Percentiles rank a stretch among this genome's conserved stretches.
Evolutionary conservation across 495 filamentous ascomycete genomes (phyloP).

Genomic region (Usnea hakonensis): DNA sequence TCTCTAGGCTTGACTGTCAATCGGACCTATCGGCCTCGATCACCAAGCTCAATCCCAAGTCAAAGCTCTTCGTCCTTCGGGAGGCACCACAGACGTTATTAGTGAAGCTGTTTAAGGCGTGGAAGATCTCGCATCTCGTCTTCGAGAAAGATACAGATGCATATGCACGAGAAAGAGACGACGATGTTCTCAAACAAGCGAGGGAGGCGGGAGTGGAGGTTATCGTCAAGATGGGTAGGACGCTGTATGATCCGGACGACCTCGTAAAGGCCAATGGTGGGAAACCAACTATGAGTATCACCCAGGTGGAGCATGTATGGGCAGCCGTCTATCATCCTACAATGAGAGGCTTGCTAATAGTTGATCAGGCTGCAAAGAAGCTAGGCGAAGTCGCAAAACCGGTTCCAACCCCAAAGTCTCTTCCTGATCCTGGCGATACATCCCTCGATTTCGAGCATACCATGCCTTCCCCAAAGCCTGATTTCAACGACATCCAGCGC

Average conservation of each 20-base stretch:
- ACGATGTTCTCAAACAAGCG: slow-evolving; percentile 44
- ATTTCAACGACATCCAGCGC: slow-evolving; percentile 49
- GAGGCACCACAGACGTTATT: slow-evolving; percentile 61
- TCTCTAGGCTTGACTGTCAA: slow-evolving; percentile 52
- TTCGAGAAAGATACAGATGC: slow-evolving; percentile 70
- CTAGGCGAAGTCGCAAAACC: slow-evolving; percentile 49
- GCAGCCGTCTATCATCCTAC: not conserved
- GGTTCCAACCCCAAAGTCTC: slow-evolving; percentile 42
- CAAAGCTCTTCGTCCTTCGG: slow-evolving; percentile 57
- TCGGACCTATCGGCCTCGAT: slow-evolving; percentile 54
- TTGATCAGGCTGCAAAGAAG: slow-evolving; percentile 31
- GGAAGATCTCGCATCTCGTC: slow-evolving; percentile 61
- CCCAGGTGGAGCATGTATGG: slow-evolving; percentile 47
- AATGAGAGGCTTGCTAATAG: slow-evolving; percentile 1
- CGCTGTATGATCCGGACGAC: slow-evolving; percentile 59
- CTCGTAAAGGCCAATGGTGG: slow-evolving; percentile 53
- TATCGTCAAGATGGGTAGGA: slow-evolving; percentile 50
- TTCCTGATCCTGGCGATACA: slow-evolving; percentile 56
- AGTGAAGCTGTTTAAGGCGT: slow-evolving; percentile 58
- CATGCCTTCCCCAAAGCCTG: slow-evolving; percentile 34
- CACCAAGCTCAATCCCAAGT: slow-evolving; percentile 52
- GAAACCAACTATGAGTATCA: slow-evolving; percentile 63
- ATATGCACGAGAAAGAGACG: slow-evolving; percentile 55
- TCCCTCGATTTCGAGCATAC: slow-evolving; percentile 47
- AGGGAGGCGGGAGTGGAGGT: slow-evolving; percentile 57